A percentile compares a stretch with the other conserved stretches of the same genome.
Conservation (phyloP, 2,329 filamentous ascomycete genomes). For the Nemania bipapillata region DNA sequence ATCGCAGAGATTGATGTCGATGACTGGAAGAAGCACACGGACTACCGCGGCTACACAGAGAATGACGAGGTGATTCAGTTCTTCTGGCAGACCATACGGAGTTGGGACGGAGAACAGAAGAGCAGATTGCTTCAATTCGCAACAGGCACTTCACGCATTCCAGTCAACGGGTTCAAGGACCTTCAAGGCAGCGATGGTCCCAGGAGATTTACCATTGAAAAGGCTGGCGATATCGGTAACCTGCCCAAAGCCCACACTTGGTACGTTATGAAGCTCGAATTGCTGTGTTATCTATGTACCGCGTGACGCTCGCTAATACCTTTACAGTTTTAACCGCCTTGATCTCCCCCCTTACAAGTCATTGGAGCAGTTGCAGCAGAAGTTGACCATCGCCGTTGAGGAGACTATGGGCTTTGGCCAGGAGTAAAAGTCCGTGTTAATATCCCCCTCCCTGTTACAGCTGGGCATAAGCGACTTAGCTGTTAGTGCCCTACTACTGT, state of each 20-base stretch:
- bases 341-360: conserved; percentile 94
- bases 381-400: conserved; percentile 96
- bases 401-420: conserved; percentile 99
- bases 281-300: neutral
- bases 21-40: conserved; percentile 99
- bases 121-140: conserved; percentile 95
- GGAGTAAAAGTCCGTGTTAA: conserved; percentile 69
- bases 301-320: conserved; percentile 39
- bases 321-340: conserved; percentile 88
- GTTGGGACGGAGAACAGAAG: conserved; percentile 98
- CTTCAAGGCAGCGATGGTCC: conserved; percentile 96
- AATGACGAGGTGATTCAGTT: conserved; percentile 96
- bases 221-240: conserved; percentile 89
- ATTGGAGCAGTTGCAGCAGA: conserved; percentile 83
- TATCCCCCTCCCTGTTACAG: conserved; percentile 31
- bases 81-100: conserved; percentile 98
- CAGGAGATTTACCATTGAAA: conserved; percentile 95
- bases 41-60: conserved; percentile 98
- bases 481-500: conserved; percentile 31
- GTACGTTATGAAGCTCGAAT: conserved; percentile 63
- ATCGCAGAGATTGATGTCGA: conserved; percentile 99
- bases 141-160: conserved; percentile 95
- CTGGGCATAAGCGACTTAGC: conserved; percentile 1
- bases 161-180: conserved; percentile 99
- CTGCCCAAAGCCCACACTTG: conserved; percentile 98